A percentile compares a stretch with the other conserved stretches of the same genome.
phyloP scores from a whole-genome alignment of 192 early-diverging fungal genomes.

The Entophlyctis helioformis region DNA sequence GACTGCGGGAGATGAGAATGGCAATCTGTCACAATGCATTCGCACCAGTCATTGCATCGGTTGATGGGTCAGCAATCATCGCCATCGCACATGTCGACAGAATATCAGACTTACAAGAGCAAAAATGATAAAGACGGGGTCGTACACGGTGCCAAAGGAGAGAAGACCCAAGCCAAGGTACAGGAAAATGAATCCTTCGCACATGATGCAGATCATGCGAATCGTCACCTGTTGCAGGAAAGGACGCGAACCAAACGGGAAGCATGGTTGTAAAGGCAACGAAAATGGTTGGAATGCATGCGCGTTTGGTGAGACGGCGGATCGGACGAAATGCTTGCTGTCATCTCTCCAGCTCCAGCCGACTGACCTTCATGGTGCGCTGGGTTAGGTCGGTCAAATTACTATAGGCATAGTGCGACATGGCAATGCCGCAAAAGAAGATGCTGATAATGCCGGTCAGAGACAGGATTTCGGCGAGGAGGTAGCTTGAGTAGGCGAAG shows the following conservation, averaged over 20 bases:
- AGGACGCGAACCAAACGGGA: no score
- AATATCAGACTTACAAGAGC: conserved; percentile 22
- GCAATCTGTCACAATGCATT: conserved; percentile 17
- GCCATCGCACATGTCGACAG: no score
- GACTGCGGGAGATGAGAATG: conserved; percentile 36
- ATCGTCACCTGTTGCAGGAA: conserved; percentile 33
- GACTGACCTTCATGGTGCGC: conserved; percentile 24
- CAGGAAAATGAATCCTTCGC: conserved; percentile 48
- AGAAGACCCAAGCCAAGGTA: conserved; percentile 48
- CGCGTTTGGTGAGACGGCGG: no score
- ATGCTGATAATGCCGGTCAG: conserved; percentile 51
- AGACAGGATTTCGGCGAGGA: conserved; percentile 35
- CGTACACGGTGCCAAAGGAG: conserved; percentile 39
- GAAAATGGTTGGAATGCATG: no score
- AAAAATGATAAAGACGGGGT: conserved; percentile 28
- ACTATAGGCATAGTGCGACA: conserved; percentile 42
- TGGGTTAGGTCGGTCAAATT: conserved; percentile 28
- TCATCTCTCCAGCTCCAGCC: not conserved
- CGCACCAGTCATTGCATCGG: no score
- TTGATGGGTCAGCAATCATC: no score
- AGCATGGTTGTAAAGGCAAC: no score
- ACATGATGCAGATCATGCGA: conserved; percentile 33
- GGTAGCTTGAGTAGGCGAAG: conserved; percentile 40
- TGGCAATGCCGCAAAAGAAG: conserved; percentile 45
- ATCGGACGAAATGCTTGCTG: no score